These are phyloP conservation scores for Mycena haematopus DNA, from an alignment of 768 basidiomycete genomes.

Conservation along the genomic window DNA sequence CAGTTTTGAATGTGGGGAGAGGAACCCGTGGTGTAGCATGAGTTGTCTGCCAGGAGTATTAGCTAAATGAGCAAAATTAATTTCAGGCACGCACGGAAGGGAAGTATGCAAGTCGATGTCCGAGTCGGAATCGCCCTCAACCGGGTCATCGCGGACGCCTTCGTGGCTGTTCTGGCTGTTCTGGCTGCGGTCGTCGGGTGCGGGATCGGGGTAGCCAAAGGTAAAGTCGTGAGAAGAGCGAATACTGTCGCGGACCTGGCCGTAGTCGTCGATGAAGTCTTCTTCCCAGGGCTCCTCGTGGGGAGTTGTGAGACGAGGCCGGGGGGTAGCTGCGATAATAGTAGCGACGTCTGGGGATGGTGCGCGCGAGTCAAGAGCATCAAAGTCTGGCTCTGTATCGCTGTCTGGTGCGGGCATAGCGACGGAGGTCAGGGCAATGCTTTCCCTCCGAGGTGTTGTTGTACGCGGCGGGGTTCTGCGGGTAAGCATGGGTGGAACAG, in stretches of 20 bases:
- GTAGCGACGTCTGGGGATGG: slow-evolving; percentile 46
- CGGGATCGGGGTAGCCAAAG: slow-evolving; percentile 26
- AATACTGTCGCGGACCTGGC: slow-evolving; percentile 19
- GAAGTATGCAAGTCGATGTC: slow-evolving; percentile 74
- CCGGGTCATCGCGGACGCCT: slow-evolving; percentile 16
- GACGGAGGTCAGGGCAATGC: slow-evolving; percentile 27
- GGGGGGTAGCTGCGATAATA: slow-evolving; percentile 47
- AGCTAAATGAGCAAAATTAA: slow-evolving; percentile 16
- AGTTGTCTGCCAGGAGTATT: slow-evolving; percentile 50
- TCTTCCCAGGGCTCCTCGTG: slow-evolving; percentile 30
- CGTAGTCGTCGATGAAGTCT: slow-evolving; percentile 36
- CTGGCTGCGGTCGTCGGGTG: slow-evolving; percentile 24
- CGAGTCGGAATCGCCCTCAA: slow-evolving; percentile 63
- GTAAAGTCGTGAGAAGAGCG: slow-evolving; percentile 20
- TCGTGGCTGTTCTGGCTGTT: slow-evolving; percentile 34
- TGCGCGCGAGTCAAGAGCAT: slow-evolving; percentile 26
- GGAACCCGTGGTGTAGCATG: slow-evolving; percentile 70
- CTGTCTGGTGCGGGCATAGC: slow-evolving; percentile 23
- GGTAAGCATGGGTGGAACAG: slow-evolving; percentile 17
- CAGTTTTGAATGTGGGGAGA: slow-evolving; percentile 71
- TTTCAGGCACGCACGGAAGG: slow-evolving; percentile 58
- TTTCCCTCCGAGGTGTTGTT: slow-evolving; percentile 13
- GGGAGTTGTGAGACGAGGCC: slow-evolving; percentile 33
- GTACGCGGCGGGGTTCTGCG: slow-evolving; percentile 12
- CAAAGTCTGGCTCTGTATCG: slow-evolving; percentile 29